phyloP scores from a whole-genome alignment of 108 stramenopile genomes.

The Seminavis robusta region DNA sequence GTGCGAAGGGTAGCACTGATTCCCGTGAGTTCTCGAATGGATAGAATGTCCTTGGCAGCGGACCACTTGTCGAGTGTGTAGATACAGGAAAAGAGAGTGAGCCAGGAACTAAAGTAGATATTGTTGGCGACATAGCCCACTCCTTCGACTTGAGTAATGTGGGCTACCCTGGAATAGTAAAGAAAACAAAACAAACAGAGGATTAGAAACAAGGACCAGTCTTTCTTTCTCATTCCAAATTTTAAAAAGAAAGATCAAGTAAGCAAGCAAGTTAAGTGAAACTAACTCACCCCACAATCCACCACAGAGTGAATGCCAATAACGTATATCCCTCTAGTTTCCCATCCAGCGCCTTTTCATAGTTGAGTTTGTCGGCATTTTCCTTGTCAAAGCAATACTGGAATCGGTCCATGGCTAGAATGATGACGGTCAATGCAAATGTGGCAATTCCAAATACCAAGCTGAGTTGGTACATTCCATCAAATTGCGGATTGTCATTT shows the following conservation, averaged over 20 bases:
- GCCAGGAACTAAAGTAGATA: constrained; percentile 62
- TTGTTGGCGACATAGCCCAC: constrained; percentile 55
- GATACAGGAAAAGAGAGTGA: constrained; percentile 19
- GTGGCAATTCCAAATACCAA: constrained; percentile 55
- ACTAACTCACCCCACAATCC: constrained; percentile 31
- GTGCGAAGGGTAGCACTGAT: constrained; percentile 44
- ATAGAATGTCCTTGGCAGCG: constrained; percentile 50
- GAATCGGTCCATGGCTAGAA: constrained; percentile 53
- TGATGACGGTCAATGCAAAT: constrained; percentile 27
- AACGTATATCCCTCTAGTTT: constrained; percentile 61
- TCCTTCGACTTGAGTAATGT: constrained; percentile 34
- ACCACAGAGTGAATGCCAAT: constrained; percentile 36
- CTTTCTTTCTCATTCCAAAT: not conserved
- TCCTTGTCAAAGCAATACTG: constrained; percentile 14
- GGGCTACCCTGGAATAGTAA: constrained; percentile 20
- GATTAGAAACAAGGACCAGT: no score
- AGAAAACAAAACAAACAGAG: no score
- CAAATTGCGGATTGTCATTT: not conserved
- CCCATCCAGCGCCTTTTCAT: constrained; percentile 48
- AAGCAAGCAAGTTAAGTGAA: constrained; percentile 18
- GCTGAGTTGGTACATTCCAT: constrained; percentile 6
- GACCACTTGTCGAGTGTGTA: constrained; percentile 66
- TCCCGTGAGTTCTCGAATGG: constrained; percentile 49
- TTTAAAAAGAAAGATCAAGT: not conserved
- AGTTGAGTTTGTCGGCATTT: no score